These are phyloP conservation scores for Jacaranda copaia DNA, from an alignment of 257 asterid genomes.

Conservation along the genomic window DNA sequence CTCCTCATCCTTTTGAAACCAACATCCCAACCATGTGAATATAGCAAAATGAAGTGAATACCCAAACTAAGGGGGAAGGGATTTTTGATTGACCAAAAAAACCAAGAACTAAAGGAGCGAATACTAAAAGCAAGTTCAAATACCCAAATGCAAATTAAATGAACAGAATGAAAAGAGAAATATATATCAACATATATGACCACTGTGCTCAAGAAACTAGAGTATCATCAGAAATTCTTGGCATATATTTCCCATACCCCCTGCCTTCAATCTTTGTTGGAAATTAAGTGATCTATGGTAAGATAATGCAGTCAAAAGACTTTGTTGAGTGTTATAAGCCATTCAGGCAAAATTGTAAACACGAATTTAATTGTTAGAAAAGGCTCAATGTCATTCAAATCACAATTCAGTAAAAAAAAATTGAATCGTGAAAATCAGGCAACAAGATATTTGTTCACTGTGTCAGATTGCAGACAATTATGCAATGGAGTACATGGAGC, in stretches of 20 bases:
- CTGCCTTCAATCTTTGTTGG: neutral
- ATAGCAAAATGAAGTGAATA: neutral
- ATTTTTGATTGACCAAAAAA: neutral
- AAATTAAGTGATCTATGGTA: neutral
- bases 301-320: neutral
- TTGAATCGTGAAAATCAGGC: neutral
- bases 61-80: neutral
- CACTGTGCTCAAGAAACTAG: neutral
- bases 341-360: neutral
- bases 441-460: neutral
- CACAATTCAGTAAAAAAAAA: neutral
- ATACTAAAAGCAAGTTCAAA: neutral
- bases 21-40: neutral
- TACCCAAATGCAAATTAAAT: neutral
- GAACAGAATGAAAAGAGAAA: neutral
- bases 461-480: neutral
- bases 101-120: conserved; percentile 1
- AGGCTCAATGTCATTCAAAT: neutral
- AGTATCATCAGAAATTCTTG: neutral
- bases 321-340: neutral
- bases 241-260: neutral
- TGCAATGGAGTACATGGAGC: neutral
- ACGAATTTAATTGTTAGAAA: neutral
- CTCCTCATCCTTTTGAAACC: neutral
- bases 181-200: neutral